phyloP scores from a whole-genome alignment of 1,139 yeast genomes.

The Candida buenavistaensis region DNA sequence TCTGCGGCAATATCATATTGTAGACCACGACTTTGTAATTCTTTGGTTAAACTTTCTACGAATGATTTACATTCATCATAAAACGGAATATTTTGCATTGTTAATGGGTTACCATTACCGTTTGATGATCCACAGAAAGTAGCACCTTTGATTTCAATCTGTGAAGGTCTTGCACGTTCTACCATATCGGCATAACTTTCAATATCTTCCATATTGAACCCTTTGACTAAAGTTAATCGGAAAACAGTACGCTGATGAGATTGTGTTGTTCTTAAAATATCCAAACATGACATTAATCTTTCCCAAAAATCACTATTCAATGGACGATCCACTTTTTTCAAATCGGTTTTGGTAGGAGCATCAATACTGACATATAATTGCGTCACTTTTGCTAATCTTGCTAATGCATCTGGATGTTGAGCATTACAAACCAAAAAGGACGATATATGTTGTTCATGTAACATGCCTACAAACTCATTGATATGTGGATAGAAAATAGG shows the following conservation, averaged over 20 bases:
- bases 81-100: slow-evolving; percentile 95
- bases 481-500: slow-evolving; percentile 93
- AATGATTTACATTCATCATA: slow-evolving; percentile 85
- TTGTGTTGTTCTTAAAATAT: slow-evolving; percentile 70
- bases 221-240: slow-evolving; percentile 87
- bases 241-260: slow-evolving; percentile 86
- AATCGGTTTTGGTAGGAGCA: slow-evolving; percentile 79
- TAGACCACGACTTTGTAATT: slow-evolving; percentile 61
- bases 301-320: slow-evolving; percentile 93
- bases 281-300: slow-evolving; percentile 76
- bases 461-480: slow-evolving; percentile 76
- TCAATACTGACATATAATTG: slow-evolving; percentile 91
- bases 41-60: slow-evolving; percentile 61
- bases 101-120: slow-evolving; percentile 82
- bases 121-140: slow-evolving; percentile 86
- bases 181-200: slow-evolving; percentile 90
- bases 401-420: slow-evolving; percentile 87
- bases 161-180: slow-evolving; percentile 77
- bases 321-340: slow-evolving; percentile 86
- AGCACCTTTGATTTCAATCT: slow-evolving; percentile 92
- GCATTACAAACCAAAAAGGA: slow-evolving; percentile 93
- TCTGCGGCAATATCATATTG: slow-evolving; percentile 87
- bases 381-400: slow-evolving; percentile 70
- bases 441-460: slow-evolving; percentile 77
- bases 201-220: slow-evolving; percentile 83